Evolutionary conservation across 2,329 filamentous ascomycete species (phyloP).

Genomic region (Zymoseptoria passerinii): DNA sequence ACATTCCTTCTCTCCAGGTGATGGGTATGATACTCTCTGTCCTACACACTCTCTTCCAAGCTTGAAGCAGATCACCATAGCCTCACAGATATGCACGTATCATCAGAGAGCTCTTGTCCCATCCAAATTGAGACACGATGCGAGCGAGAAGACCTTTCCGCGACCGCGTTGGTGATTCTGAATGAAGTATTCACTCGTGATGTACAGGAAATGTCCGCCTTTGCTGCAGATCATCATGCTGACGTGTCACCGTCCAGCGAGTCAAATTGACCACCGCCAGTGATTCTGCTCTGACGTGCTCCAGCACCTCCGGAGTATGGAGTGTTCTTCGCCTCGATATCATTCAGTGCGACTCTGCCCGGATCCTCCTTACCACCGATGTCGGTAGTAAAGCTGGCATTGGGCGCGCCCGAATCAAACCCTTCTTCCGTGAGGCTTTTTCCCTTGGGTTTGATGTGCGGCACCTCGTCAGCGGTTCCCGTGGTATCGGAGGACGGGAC

Average conservation of each 20-base stretch:
- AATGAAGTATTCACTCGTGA: too few species aligned
- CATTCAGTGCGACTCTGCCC: slow-evolving; percentile 39
- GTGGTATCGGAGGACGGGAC: slow-evolving; percentile 29
- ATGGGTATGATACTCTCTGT: too few species aligned
- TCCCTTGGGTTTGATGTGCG: slow-evolving; percentile 29
- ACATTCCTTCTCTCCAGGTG: too few species aligned
- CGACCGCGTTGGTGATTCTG: too few species aligned
- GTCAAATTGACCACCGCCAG: slow-evolving; percentile 16
- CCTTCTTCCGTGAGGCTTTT: slow-evolving; percentile 22
- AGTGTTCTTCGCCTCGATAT: slow-evolving; percentile 29
- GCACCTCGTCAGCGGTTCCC: slow-evolving; percentile 9
- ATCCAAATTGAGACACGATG: too few species aligned
- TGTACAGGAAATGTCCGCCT: too few species aligned
- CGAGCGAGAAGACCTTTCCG: too few species aligned
- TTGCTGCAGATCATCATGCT: background rate
- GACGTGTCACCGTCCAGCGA: slow-evolving; percentile 7
- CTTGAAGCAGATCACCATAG: too few species aligned
- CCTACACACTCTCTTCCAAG: too few species aligned
- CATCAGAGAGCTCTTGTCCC: too few species aligned
- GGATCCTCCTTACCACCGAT: slow-evolving; percentile 51
- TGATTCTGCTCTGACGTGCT: slow-evolving; percentile 12
- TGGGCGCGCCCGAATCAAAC: slow-evolving; percentile 30
- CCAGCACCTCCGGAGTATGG: slow-evolving; percentile 27
- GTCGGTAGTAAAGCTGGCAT: slow-evolving; percentile 44
- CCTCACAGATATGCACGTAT: too few species aligned